These are phyloP conservation scores for Raphidocelis subcapitata DNA, from an alignment of 139 green algal species.

Conservation along the genomic window DNA sequence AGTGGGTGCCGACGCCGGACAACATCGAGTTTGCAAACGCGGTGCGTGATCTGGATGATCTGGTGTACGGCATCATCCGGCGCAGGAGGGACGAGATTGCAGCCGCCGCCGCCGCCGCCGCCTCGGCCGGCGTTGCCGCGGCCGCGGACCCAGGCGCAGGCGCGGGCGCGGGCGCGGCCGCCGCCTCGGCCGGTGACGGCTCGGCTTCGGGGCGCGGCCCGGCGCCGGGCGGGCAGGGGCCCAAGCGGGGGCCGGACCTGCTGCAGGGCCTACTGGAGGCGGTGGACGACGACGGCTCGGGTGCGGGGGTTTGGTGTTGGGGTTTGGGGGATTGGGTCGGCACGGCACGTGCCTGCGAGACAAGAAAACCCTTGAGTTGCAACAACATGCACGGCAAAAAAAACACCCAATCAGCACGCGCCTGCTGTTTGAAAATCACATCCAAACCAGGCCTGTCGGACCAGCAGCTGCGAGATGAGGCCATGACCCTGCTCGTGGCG, in stretches of 20 bases:
- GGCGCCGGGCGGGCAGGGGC: too few relatives aligned
- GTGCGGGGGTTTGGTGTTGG: too few relatives aligned
- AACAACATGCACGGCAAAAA: too few relatives aligned
- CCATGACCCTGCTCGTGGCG: slow-evolving; percentile 84
- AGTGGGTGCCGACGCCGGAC: slow-evolving; percentile 83
- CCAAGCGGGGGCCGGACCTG: slow-evolving; percentile 41
- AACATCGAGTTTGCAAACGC: slow-evolving; percentile 77
- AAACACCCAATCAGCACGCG: too few relatives aligned
- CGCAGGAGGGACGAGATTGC: slow-evolving; percentile 22
- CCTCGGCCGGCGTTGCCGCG: background rate
- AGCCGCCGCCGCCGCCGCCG: background rate
- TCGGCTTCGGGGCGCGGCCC: background rate
- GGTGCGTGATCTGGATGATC: slow-evolving; percentile 70
- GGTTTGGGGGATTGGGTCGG: too few relatives aligned
- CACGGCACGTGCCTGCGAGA: too few relatives aligned
- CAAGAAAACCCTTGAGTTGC: too few relatives aligned
- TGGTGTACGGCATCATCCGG: slow-evolving; percentile 81
- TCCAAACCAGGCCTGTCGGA: slow-evolving; percentile 73
- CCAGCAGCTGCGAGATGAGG: slow-evolving; percentile 72
- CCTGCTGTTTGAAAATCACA: too few relatives aligned
- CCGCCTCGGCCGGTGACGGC: too few relatives aligned
- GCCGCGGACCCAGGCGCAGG: slow-evolving; percentile 2
- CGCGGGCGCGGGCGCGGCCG: background rate
- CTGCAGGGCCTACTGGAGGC: slow-evolving; percentile 68
- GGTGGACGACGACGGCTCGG: slow-evolving; percentile 52